Base-by-base conservation (phyloP, 140 eudicot genomes). In the Cichorium intybus region DNA sequence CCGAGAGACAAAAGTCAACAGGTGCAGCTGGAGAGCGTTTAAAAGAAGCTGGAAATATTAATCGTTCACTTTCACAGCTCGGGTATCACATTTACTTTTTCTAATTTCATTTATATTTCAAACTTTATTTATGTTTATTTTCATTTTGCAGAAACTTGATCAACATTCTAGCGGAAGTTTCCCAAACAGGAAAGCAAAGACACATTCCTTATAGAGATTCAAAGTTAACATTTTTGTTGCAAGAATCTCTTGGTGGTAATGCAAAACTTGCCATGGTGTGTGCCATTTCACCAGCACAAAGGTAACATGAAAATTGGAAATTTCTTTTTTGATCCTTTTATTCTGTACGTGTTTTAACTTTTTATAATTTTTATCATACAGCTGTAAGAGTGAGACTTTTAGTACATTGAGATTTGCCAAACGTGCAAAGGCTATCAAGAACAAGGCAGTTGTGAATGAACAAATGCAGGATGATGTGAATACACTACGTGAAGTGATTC, bases 21-120 rank as follows among this genome's bases (percentile, higher is more conserved):
- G 95, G 99, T 60, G 99, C 99, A 62, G 99, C 95, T 18, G 99
- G 99, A 68, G 97, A 86, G 26, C 95, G 99, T 28, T 76, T 94
- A 75, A 94, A 94, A 78, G 99, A 94, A 82, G 99, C 99, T 17
- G 97, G 97, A 66, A 94, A 94, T 66, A 94, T 94, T 23, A 94
- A 94, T 62, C 89, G 97, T 17, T 94, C 99, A 14, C 97, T 94
- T 61, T 94, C 99, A 68, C 97, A 89, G 70, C 95, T 94, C 6
- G 99, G 99, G 99, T 94, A 80, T 55, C 81, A 14, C 58, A 65
- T 37, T 29, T 65, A 27, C 8, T 47, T 33, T 49, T 57, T 11
- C 4, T 31, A 1, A 17, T 45, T 10, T 29, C 24, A 33, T 17
- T 37, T 41, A 14, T 27, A 7, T 26, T 75, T 20, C 37, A 7